phyloP scores from a whole-genome alignment of 2,329 filamentous ascomycete genomes.

The Ceratocystis cubensis region DNA sequence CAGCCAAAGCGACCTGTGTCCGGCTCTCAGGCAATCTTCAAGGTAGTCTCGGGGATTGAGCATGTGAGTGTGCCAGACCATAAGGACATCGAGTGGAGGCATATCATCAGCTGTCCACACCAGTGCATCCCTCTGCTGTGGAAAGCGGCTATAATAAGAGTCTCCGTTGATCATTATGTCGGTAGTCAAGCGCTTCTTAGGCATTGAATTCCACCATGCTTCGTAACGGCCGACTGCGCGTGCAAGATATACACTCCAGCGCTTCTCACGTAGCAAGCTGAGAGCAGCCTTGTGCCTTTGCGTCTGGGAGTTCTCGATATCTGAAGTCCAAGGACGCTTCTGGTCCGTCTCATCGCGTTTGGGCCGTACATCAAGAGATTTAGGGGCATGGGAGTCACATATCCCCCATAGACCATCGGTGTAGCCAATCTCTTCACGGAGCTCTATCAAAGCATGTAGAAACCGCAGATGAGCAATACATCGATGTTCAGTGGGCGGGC shows the following conservation, averaged over 20 bases:
- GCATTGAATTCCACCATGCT: slow-evolving; percentile 46
- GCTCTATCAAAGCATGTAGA: slow-evolving; percentile 51
- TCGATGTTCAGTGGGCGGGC: slow-evolving; percentile 31
- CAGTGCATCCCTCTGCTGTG: neutral
- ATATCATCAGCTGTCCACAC: slow-evolving; percentile 18
- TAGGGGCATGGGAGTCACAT: slow-evolving; percentile 34
- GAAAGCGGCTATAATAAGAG: slow-evolving; percentile 13
- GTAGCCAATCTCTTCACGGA: slow-evolving; percentile 55
- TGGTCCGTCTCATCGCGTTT: slow-evolving; percentile 11
- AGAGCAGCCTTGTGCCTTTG: slow-evolving; percentile 28
- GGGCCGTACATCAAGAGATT: slow-evolving; percentile 17
- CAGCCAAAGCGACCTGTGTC: slow-evolving; percentile 44
- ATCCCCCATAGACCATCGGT: slow-evolving; percentile 56
- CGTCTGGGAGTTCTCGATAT: slow-evolving; percentile 24
- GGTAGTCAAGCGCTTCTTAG: slow-evolving; percentile 27
- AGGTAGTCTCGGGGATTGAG: slow-evolving; percentile 63
- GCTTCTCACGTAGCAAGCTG: slow-evolving; percentile 52
- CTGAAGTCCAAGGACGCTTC: neutral
- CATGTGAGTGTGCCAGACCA: slow-evolving; percentile 72
- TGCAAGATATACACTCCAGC: slow-evolving; percentile 59
- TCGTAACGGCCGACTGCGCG: slow-evolving; percentile 57
- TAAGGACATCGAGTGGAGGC: slow-evolving; percentile 47
- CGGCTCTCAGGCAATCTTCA: slow-evolving; percentile 55
- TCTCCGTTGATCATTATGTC: slow-evolving; percentile 27
- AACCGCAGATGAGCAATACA: slow-evolving; percentile 65